Conservation (phyloP, 2,329 filamentous ascomycete genomes). For the Aspergillus spinulosporus region DNA sequence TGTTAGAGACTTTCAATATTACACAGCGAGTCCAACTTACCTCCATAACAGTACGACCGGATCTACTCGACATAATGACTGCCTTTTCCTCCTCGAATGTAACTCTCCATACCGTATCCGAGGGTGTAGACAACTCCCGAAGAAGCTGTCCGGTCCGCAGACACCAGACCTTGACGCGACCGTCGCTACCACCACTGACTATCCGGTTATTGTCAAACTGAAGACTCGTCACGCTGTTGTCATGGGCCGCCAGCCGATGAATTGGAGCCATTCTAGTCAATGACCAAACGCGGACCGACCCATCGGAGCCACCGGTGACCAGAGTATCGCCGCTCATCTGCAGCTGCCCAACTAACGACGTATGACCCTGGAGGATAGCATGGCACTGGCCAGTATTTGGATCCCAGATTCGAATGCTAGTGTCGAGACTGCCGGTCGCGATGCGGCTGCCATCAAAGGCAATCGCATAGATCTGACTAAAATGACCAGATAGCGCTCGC, state of each 20-base stretch:
- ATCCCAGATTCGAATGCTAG: conserved; percentile 96
- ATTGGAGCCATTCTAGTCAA: conserved; percentile 87
- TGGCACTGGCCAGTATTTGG: conserved; percentile 81
- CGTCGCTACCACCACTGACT: conserved; percentile 93
- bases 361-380: conserved; percentile 93
- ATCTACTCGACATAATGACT: conserved; percentile 86
- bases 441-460: conserved; percentile 93
- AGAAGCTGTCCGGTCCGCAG: conserved; percentile 87
- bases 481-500: conserved; percentile 87
- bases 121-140: conserved; percentile 84
- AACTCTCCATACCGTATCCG: conserved; percentile 95
- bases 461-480: conserved; percentile 98
- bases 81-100: conserved; percentile 99
- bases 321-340: conserved; percentile 94
- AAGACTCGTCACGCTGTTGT: conserved; percentile 96
- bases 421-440: conserved; percentile 93
- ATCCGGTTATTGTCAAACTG: conserved; percentile 96
- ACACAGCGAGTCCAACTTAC: conserved; percentile 53
- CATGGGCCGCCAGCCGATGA: conserved; percentile 90
- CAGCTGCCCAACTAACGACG: conserved; percentile 90
- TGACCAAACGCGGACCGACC: conserved; percentile 95
- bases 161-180: conserved; percentile 98
- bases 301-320: conserved; percentile 94
- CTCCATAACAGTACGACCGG: conserved; percentile 93
- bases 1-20: background rate